These are phyloP conservation scores for Pleurotus tuoliensis DNA, from an alignment of 768 basidiomycete species.

Conservation along the genomic window DNA sequence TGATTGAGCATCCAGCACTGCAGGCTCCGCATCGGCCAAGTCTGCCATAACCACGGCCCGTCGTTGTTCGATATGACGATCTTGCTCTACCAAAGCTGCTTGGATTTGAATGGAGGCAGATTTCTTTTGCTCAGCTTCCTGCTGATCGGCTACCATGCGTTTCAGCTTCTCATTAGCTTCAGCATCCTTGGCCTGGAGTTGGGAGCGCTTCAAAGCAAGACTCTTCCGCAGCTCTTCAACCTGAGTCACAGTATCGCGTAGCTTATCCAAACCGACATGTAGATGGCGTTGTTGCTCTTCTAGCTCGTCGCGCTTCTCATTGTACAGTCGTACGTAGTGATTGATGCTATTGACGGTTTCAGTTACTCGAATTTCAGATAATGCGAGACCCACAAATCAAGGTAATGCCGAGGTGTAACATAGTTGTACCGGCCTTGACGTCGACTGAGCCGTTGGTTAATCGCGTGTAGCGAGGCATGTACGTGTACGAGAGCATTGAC, in stretches of 20 bases:
- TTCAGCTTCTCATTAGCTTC: slow-evolving; percentile 97
- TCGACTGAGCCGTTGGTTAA: slow-evolving; percentile 85
- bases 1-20: slow-evolving; percentile 89
- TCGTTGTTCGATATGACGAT: slow-evolving; percentile 84
- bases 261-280: slow-evolving; percentile 96
- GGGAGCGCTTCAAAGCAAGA: slow-evolving; percentile 88
- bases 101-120: slow-evolving; percentile 94
- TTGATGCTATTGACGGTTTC: slow-evolving; percentile 64
- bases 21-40: slow-evolving; percentile 96
- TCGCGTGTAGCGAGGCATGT: slow-evolving; percentile 83
- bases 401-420: slow-evolving; percentile 95
- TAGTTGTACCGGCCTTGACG: slow-evolving; percentile 96
- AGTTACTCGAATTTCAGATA: slow-evolving; percentile 6
- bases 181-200: slow-evolving; percentile 88
- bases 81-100: slow-evolving; percentile 88
- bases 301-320: slow-evolving; percentile 94
- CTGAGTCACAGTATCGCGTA: slow-evolving; percentile 92
- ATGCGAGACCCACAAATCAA: slow-evolving; percentile 84
- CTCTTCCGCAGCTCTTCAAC: slow-evolving; percentile 96
- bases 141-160: slow-evolving; percentile 97
- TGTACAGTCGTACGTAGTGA: slow-evolving; percentile 92
- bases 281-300: slow-evolving; percentile 99
- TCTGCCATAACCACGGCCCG: slow-evolving; percentile 89
- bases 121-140: slow-evolving; percentile 98
- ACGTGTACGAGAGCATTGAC: slow-evolving; percentile 93